Percentiles rank a stretch among this genome's conserved stretches.
phyloP scores from a whole-genome alignment of 352 stramenopile genomes.

The Globisporangium alternatum region DNA sequence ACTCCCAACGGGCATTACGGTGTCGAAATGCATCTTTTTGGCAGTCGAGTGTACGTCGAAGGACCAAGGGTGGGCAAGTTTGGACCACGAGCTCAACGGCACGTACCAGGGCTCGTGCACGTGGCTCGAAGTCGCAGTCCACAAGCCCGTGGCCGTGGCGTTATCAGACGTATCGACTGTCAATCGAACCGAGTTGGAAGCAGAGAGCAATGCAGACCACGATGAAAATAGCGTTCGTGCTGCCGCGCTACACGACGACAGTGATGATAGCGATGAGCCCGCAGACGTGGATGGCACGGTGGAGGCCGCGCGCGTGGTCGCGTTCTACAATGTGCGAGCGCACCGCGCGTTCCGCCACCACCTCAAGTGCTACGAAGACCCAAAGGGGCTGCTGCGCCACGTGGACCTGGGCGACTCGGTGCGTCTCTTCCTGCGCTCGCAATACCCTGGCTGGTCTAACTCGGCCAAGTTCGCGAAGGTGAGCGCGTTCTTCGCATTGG shows the following conservation, averaged over 20 bases:
- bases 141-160: constrained; percentile 16
- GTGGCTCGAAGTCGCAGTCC: constrained; percentile 60
- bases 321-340: constrained; percentile 58
- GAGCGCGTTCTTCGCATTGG: constrained; percentile 40
- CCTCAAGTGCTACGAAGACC: constrained; percentile 41
- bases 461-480: constrained; percentile 50
- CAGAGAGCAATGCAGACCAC: no score
- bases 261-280: neutral
- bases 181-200: neutral
- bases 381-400: constrained; percentile 27
- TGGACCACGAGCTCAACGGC: constrained; percentile 38
- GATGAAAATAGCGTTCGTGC: neutral
- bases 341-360: constrained; percentile 48
- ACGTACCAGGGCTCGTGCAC: constrained; percentile 59
- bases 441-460: constrained; percentile 53
- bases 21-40: constrained; percentile 37
- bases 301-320: constrained; percentile 26
- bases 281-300: neutral
- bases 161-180: neutral
- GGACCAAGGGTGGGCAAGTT: constrained; percentile 69
- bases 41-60: constrained; percentile 58
- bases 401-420: constrained; percentile 44
- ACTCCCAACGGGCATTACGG: constrained; percentile 39
- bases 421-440: constrained; percentile 47
- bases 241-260: neutral